Evolutionary conservation across 371 early-diverging fungal genomes (phyloP), one percentile per base, ranked within the genome.

Genomic region (Mortierella sp.): DNA sequence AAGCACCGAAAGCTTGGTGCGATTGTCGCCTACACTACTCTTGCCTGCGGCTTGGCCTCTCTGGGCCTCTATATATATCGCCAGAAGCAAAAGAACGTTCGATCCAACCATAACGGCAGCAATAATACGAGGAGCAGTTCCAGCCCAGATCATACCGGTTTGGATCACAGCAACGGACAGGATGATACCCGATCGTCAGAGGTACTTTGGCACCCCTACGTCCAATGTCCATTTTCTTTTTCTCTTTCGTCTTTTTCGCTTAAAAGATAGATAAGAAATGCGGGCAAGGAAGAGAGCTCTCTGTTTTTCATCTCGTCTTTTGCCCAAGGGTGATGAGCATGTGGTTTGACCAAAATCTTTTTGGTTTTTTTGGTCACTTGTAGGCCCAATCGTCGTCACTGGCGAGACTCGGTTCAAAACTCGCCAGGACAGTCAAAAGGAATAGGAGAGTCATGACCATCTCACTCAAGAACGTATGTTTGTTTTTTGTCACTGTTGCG

Each of bases 31-130:
- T 70, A 70, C 53, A 62, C 78, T 15, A 59, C 78, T 9, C 31
- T 78, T 44, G 78, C 78, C 46, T 57, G 57, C 52, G 64, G 81
- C 66, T 37, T 87, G 82, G 83, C 83, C 80, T 54, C 57, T 56
- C 31, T 78, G 47, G 64, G 82, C 62, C n/a, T 84, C 70, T 53
- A 69, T 60, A 42, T 82, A 54, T 72, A 63, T 59, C 58, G 80
- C 31, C 41, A 57, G n/a, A 57, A 70, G 42, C 43, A 17, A 9
- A 34, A 34, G 12, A 44, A 21, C 44, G 27, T 46, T 21, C 46
- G 56, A 37, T 19, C 56, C 6, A 42, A 54, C 50, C 64, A 51
- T 41, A 31, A 14, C 60, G 31, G 47, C 34, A 64, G 17, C 41
- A 41, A 30, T 26, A 47, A 26, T 24, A 24, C 54, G 15, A 31